Conservation (phyloP, 1,284 basidiomycete genomes). For the Cryptococcus sp. region DNA sequence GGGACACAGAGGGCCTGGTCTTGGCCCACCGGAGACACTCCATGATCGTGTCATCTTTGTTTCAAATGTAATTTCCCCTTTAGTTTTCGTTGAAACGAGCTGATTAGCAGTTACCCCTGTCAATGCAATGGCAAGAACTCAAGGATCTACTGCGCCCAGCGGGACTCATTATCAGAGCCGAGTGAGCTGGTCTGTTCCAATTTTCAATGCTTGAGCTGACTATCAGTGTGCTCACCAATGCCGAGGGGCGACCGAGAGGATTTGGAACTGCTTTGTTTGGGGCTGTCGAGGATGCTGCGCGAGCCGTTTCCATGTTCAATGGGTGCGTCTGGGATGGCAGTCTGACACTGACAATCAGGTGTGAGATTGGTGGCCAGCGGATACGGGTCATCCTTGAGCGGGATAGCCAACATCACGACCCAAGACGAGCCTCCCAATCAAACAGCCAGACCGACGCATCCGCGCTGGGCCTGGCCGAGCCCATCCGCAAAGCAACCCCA, state of each 20-base stretch:
- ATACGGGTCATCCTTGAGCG: constrained; percentile 43
- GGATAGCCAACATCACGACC: constrained; percentile 14
- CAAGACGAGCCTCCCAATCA: background rate
- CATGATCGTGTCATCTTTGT: constrained; percentile 61
- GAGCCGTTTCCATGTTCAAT: constrained; percentile 79
- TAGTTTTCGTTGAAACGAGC: background rate
- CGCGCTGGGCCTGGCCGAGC: background rate
- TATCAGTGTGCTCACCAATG: constrained; percentile 66
- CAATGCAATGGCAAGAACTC: constrained; percentile 96
- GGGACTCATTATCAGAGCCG: constrained; percentile 79
- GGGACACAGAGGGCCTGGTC: constrained; percentile 30
- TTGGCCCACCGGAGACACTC: constrained; percentile 36
- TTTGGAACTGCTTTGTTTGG: constrained; percentile 85
- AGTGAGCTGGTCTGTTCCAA: constrained; percentile 42
- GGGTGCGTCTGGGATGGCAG: constrained; percentile 56
- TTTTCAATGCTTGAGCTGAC: background rate
- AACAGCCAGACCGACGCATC: background rate
- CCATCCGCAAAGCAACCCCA: constrained; percentile 1
- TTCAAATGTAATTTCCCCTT: constrained; percentile 52
- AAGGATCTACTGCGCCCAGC: constrained; percentile 88
- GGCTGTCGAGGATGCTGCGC: constrained; percentile 75
- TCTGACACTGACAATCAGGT: constrained; percentile 9
- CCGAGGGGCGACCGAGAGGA: constrained; percentile 76
- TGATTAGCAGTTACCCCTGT: constrained; percentile 72
- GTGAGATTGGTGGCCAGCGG: constrained; percentile 39